A percentile compares a stretch with the other conserved stretches of the same genome.
These are phyloP conservation scores for Trametes maxima DNA, from an alignment of 768 basidiomycete genomes.

Conservation along the genomic window DNA sequence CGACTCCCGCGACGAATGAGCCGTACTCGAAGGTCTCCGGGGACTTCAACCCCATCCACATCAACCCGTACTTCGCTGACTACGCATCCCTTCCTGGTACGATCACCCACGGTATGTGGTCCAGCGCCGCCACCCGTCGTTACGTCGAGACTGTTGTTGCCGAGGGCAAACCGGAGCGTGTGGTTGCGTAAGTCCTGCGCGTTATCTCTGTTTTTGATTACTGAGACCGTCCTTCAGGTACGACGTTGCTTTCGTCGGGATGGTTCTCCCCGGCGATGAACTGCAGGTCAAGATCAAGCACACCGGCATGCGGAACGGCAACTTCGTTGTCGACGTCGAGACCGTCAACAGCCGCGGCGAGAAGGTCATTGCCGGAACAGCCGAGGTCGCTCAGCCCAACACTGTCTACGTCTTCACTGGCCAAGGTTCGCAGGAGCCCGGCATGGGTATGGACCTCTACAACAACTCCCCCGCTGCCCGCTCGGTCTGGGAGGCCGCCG, in stretches of 20 bases:
- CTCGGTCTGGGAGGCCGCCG: conserved; percentile 96
- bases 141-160: conserved; percentile 94
- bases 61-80: conserved; percentile 98
- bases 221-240: conserved; percentile 53
- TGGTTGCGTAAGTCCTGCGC: conserved; percentile 67
- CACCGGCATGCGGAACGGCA: conserved; percentile 88
- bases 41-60: conserved; percentile 98
- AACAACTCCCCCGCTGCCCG: conserved; percentile 89
- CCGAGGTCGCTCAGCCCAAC: conserved; percentile 89
- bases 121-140: conserved; percentile 90
- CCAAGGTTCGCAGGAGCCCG: conserved; percentile 96
- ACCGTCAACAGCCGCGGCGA: conserved; percentile 84
- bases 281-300: conserved; percentile 87
- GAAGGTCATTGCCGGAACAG: conserved; percentile 90
- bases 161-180: conserved; percentile 89
- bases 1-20: conserved; percentile 88
- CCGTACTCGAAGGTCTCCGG: conserved; percentile 95
- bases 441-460: conserved; percentile 99
- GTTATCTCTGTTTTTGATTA: no score
- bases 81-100: conserved; percentile 92
- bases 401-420: conserved; percentile 98
- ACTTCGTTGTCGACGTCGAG: conserved; percentile 88
- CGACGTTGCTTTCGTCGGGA: conserved; percentile 93
- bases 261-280: conserved; percentile 92
- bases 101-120: conserved; percentile 98